Conservation (phyloP, 345 rosid genomes). For the Salix dunnii region DNA sequence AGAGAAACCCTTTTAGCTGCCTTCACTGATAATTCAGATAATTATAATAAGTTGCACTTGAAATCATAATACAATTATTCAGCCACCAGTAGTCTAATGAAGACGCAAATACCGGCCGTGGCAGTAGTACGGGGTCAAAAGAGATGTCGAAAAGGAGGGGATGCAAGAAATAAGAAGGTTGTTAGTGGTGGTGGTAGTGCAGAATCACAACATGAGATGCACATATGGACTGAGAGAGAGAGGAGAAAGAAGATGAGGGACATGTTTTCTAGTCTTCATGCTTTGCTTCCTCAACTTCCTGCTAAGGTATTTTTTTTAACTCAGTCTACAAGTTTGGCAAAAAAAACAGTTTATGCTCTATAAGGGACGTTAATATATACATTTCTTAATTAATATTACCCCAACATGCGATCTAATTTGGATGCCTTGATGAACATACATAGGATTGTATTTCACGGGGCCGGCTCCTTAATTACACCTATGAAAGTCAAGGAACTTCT, state of each 20-base stretch:
- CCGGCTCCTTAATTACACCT: no score
- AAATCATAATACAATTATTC: slow-evolving; percentile 1
- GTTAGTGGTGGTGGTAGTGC: slow-evolving; percentile 11
- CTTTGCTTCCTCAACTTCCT: slow-evolving; percentile 52
- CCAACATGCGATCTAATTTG: background rate
- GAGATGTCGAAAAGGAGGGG: slow-evolving; percentile 28
- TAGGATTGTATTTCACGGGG: no score
- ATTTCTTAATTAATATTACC: background rate
- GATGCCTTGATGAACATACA: background rate
- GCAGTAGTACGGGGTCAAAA: slow-evolving; percentile 16
- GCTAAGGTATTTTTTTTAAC: slow-evolving; percentile 30
- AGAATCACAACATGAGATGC: slow-evolving; percentile 43
- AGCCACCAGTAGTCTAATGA: background rate
- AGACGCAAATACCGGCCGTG: background rate
- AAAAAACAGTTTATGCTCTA: background rate
- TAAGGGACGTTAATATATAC: no score
- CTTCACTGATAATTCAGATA: no score
- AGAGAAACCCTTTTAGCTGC: no score
- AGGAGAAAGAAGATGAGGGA: slow-evolving; percentile 63
- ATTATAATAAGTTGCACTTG: slow-evolving; percentile 8
- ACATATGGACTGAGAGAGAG: slow-evolving; percentile 53
- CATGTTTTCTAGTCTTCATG: slow-evolving; percentile 52
- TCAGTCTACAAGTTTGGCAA: no score
- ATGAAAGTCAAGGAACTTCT: no score
- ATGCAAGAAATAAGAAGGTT: background rate